A percentile compares a stretch with the other conserved stretches of the same genome.
Evolutionary conservation across 2,329 filamentous ascomycete genomes (phyloP).

Genomic region (Fusarium mundagurra): DNA sequence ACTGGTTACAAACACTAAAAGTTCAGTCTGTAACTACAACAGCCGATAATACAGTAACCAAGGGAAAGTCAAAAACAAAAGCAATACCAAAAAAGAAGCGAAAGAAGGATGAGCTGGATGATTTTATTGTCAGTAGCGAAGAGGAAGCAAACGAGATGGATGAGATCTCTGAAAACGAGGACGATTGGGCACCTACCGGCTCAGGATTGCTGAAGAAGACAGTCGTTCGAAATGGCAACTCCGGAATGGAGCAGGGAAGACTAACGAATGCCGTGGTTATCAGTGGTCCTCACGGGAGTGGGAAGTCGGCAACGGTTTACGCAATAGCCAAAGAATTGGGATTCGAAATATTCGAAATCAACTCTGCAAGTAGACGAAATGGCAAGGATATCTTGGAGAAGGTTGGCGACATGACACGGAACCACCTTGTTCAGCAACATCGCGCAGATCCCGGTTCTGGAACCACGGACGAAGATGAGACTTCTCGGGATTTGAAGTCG

Average conservation of each 20-base stretch:
- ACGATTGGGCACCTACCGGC: constrained; percentile 54
- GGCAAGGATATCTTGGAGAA: constrained; percentile 91
- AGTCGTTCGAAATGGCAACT: constrained; percentile 59
- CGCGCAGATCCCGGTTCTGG: constrained; percentile 47
- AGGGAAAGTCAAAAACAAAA: constrained; percentile 44
- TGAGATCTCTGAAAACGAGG: constrained; percentile 72
- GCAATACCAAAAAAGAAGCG: constrained; percentile 66
- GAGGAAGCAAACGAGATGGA: constrained; percentile 77
- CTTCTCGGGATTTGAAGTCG: constrained; percentile 66
- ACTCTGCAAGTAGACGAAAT: constrained; percentile 81
- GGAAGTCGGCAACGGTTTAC: constrained; percentile 92
- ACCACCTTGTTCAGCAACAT: constrained; percentile 80
- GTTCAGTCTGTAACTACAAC: constrained; percentile 80
- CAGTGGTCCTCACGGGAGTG: constrained; percentile 88
- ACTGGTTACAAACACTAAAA: constrained; percentile 83
- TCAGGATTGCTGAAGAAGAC: constrained; percentile 59
- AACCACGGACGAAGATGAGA: constrained; percentile 44
- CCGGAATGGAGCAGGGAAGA: constrained; percentile 56
- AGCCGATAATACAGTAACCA: constrained; percentile 45
- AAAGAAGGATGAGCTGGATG: constrained; percentile 79
- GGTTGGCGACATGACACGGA: constrained; percentile 96
- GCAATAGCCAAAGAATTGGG: constrained; percentile 91
- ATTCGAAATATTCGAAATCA: constrained; percentile 96
- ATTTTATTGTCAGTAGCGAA: constrained; percentile 81
- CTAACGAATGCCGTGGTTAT: constrained; percentile 83